Base-by-base conservation (phyloP, 768 basidiomycete genomes). In the Rhizopogon roseolus region DNA sequence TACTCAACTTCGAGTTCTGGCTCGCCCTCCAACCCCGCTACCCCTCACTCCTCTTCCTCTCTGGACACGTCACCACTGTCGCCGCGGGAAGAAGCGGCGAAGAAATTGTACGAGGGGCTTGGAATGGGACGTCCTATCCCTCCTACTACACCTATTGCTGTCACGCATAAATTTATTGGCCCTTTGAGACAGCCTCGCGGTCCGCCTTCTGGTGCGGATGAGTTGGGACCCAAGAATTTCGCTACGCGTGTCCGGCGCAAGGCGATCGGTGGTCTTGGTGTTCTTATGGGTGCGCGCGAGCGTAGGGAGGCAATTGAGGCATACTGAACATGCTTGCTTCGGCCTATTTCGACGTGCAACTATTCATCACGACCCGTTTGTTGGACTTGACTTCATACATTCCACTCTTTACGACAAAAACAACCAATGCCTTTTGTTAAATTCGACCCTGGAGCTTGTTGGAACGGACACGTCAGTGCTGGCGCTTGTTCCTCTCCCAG, bases 221-320 rank as follows among this genome's bases (percentile, higher is more conserved):
- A 93, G 65, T 81, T 93, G 48, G 86, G 87, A 17, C 86, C 88
- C 41, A 87, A 89, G 79, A 93, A 93, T 68, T 93, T 93, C 75
- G 91, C 91, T 6, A 84, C 85, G 37, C 82, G 91, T 62, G 87
- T 90, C 71, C 81, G 90, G 70, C 82, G 88, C 63, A 83, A 88
- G 76, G 90, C 91, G 17, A 88, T 92, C 55, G 88, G 86, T 34
- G 88, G 90, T 27, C 73, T 93, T 49, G 86, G 86, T 52, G 81
- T 81, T 64, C 80, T 93, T 60, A 84, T 91, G 80, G 86, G 80
- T 62, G 88, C 90, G 34, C 82, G 90, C 56, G 90, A 90, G 75
- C 81, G 86, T 64, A 76, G 90, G 58, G 89, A 89, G 68, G 71
- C 81, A 60, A 78, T 90, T 60, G 86, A 88, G 67, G 85, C 78